phyloP scores from a whole-genome alignment of 2,329 filamentous ascomycete genomes.

The Ophiosphaerella narmari region DNA sequence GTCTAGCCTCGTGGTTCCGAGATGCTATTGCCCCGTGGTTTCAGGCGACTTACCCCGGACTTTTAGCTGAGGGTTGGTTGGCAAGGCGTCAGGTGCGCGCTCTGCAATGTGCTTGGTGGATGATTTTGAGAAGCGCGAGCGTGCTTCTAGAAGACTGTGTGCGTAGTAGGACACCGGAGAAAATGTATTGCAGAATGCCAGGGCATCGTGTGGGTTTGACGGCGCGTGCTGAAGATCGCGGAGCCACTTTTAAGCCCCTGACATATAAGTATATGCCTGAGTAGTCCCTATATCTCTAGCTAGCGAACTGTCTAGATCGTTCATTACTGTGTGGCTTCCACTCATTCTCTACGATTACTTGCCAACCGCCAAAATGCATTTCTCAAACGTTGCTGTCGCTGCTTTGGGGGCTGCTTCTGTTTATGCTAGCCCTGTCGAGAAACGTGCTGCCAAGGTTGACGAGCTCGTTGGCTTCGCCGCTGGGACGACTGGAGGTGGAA shows the following conservation, averaged over 20 bases:
- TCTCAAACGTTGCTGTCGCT: conserved; percentile 27
- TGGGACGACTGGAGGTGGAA: conserved; percentile 60
- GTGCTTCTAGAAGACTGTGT: too few relatives aligned
- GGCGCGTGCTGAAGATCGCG: not conserved
- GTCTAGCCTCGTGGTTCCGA: conserved; percentile 8
- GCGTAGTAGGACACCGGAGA: conserved; percentile 15
- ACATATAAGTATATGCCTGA: not conserved
- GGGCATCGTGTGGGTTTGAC: too few relatives aligned
- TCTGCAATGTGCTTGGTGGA: conserved; percentile 26
- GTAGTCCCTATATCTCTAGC: too few relatives aligned
- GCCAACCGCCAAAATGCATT: conserved; percentile 26
- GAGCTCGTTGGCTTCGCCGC: conserved; percentile 53
- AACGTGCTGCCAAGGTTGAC: conserved; percentile 34
- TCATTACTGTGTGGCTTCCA: too few relatives aligned
- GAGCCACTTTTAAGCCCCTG: not conserved
- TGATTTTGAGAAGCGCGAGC: conserved; percentile 3
- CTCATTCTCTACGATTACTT: too few relatives aligned
- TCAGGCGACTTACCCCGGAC: conserved; percentile 8
- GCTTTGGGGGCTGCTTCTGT: conserved; percentile 35
- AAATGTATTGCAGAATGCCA: not conserved
- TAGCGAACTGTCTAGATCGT: too few relatives aligned
- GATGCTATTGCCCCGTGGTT: conserved; percentile 6
- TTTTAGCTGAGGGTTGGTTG: conserved; percentile 6
- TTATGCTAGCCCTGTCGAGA: conserved; percentile 26
- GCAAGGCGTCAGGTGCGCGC: conserved; percentile 2